Percentiles rank a stretch among this genome's conserved stretches.
These are phyloP conservation scores for Yamadazyma jaroonii DNA, from an alignment of 1,139 yeast species.

Conservation along the genomic window DNA sequence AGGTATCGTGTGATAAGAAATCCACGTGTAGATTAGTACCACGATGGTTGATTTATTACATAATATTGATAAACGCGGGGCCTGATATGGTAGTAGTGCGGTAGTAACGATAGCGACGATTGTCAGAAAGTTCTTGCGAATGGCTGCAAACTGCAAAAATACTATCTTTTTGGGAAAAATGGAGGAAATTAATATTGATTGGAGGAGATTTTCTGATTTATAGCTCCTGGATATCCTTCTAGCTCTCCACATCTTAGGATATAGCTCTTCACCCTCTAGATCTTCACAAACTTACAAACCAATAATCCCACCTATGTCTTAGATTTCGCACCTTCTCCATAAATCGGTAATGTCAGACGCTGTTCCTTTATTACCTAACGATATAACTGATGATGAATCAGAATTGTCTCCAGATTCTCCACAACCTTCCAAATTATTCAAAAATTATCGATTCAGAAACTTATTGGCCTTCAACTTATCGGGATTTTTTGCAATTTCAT, in stretches of 20 bases:
- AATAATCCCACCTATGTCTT: too few species aligned
- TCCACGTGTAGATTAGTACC: neutral
- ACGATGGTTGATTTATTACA: neutral
- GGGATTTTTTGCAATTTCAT: conserved; percentile 53
- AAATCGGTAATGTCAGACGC: neutral
- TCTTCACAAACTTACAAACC: too few species aligned
- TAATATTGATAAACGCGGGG: too few species aligned
- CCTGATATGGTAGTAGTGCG: too few species aligned
- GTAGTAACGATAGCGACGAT: neutral
- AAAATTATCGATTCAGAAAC: conserved; percentile 16
- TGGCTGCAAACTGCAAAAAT: too few species aligned
- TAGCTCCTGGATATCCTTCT: too few species aligned
- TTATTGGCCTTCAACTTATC: conserved; percentile 25
- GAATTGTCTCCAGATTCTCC: neutral
- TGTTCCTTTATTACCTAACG: conserved; percentile 1
- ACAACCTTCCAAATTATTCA: neutral
- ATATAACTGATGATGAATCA: neutral
- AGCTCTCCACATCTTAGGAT: too few species aligned
- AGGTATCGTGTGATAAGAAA: neutral
- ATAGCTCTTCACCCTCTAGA: too few species aligned
- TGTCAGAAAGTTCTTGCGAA: too few species aligned
- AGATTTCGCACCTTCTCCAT: neutral
- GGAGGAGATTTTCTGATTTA: too few species aligned
- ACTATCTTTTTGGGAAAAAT: too few species aligned
- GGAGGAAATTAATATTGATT: too few species aligned